phyloP scores from a whole-genome alignment of 495 filamentous ascomycete species.

The Xylaria intraflava region DNA sequence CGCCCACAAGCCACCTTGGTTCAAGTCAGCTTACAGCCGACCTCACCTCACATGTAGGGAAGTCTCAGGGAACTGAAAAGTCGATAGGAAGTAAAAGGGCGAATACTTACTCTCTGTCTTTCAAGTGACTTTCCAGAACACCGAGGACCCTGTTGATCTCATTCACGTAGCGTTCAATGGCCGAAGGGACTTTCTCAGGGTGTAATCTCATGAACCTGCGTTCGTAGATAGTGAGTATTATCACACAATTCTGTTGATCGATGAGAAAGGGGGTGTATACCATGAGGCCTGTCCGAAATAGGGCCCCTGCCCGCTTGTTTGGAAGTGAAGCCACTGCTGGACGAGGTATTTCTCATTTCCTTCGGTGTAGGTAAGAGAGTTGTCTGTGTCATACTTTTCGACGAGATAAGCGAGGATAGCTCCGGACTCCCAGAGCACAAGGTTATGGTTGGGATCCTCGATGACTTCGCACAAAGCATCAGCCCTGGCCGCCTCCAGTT shows the following conservation, averaged over 20 bases:
- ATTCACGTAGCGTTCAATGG: conserved; percentile 38
- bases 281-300: conserved; percentile 35
- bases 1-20: conserved; percentile 16
- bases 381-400: conserved; percentile 12
- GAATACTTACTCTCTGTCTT: too few species aligned
- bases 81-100: too few species aligned
- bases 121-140: too few species aligned
- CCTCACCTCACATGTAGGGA: too few species aligned
- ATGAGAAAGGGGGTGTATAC: too few species aligned
- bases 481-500: too few species aligned
- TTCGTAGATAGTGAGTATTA: neutral
- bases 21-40: conserved; percentile 25
- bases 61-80: too few species aligned
- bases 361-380: conserved; percentile 36
- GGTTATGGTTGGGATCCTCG: conserved; percentile 55
- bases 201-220: conserved; percentile 35
- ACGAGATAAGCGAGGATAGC: conserved; percentile 59
- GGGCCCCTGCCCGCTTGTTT: conserved; percentile 40
- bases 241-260: too few species aligned
- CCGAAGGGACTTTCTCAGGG: conserved; percentile 32
- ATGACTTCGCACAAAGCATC: conserved; percentile 46
- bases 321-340: conserved; percentile 40
- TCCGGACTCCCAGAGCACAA: conserved; percentile 59
- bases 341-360: conserved; percentile 2
- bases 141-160: conserved; percentile 35